Base-by-base conservation (phyloP, 2,329 filamentous ascomycete species). In the Neonectria sp. region DNA sequence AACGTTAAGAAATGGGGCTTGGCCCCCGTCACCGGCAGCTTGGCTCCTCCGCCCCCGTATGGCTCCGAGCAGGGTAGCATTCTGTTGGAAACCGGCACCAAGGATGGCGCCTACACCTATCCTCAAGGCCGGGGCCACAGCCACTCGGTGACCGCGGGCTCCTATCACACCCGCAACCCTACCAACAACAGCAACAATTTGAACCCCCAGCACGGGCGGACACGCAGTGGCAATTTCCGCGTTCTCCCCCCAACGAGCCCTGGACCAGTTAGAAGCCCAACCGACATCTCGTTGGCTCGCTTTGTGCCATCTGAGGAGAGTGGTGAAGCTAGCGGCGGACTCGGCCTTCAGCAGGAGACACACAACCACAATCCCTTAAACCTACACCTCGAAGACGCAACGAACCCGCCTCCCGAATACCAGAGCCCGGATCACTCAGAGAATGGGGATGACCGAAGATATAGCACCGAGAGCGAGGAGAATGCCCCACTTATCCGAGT, bases 1-100 rank as follows among this genome's bases (percentile, higher is more conserved):
- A 99, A 99, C 77, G 96, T 99, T 68, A 99, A 99, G 90, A 99
- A 98, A 86, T 99, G 96, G 96, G 96, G 96, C 2, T 85, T 99
- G 62, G 96, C 96, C 55, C 96, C 96, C 6, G 97, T 97, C 88
- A 98, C 94, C 2, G 96, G 96, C 66, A 97, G 94, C 76, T 86
- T 99, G 67, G 96, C 96, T 31, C 96, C 96, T 17, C 96, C 96
- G 49, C 96, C 96, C 57, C 96, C 96, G 2, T 99, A 99, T 78
- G 96, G 96, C 55, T 97, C 94, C 69, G 96, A 98, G 82, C 95
- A 97, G 82, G 96, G 96, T 75, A 98, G 95, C 78, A 98, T 99
- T 73, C 86, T 99, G 31, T 88, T 99, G 13, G 96, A 98, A 79
- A 91, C 94, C 6, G 96, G 96, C 13, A 88, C 85, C 71, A 92